Evolutionary conservation across 2,329 filamentous ascomycete species (phyloP).

Genomic region (Aspergillus novoparasiticus): DNA sequence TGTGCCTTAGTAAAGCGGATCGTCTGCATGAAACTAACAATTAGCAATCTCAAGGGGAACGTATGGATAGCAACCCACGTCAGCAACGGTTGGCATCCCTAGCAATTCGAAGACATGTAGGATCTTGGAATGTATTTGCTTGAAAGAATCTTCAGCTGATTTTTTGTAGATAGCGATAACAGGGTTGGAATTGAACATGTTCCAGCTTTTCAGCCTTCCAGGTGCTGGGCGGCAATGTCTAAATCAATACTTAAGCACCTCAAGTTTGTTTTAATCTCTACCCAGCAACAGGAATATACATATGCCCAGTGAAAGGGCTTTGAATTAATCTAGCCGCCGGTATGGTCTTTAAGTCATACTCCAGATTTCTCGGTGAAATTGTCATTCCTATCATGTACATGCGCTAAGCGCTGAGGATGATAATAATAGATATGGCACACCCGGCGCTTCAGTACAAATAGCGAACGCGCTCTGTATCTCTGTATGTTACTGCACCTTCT

Average conservation of each 20-base stretch:
- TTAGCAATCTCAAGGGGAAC: too few species aligned
- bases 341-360: neutral
- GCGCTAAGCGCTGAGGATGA: neutral
- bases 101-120: too few species aligned
- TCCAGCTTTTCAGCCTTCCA: neutral
- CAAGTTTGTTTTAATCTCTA: neutral
- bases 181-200: neutral
- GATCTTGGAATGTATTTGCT: too few species aligned
- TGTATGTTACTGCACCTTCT: neutral
- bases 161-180: neutral
- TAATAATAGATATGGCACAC: neutral
- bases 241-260: too few species aligned
- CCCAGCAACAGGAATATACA: neutral
- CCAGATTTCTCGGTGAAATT: neutral
- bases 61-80: too few species aligned
- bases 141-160: too few species aligned
- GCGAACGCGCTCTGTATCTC: neutral
- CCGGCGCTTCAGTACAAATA: neutral
- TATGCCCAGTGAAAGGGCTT: neutral
- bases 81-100: too few species aligned
- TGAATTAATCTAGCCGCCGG: neutral
- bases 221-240: neutral
- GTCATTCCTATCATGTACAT: neutral
- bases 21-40: too few species aligned
- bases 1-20: too few species aligned